phyloP scores from a whole-genome alignment of 2,329 filamentous ascomycete genomes.

The Pestalotiopsis sp. region DNA sequence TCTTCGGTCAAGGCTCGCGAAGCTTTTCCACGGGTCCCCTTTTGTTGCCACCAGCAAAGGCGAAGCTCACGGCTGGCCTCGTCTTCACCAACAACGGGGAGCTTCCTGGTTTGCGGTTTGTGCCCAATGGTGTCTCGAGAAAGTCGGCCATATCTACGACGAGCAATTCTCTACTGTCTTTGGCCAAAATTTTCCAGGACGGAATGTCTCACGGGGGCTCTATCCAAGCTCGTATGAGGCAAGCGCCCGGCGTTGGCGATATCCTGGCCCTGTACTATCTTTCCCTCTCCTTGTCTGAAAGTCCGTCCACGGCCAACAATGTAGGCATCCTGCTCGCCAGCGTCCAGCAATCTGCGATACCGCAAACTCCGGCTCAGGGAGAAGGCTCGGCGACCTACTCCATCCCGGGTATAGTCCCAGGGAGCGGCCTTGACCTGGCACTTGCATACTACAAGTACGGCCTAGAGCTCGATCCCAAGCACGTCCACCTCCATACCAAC shows the following conservation, averaged over 20 bases:
- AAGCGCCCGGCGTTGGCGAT: constrained; percentile 80
- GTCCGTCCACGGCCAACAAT: constrained; percentile 97
- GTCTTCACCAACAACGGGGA: constrained; percentile 79
- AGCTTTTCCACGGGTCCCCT: constrained; percentile 61
- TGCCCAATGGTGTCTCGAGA: constrained; percentile 71
- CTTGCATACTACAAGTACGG: constrained; percentile 96
- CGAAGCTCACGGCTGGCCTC: constrained; percentile 78
- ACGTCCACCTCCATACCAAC: constrained; percentile 97
- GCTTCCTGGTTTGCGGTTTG: constrained; percentile 76
- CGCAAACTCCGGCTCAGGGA: constrained; percentile 30
- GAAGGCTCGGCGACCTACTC: constrained; percentile 40
- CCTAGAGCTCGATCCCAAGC: constrained; percentile 79
- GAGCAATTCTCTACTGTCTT: constrained; percentile 90
- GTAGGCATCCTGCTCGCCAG: constrained; percentile 96
- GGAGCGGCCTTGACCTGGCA: constrained; percentile 85
- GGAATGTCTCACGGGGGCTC: constrained; percentile 77
- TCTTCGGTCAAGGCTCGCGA: constrained; percentile 32
- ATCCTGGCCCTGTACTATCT: constrained; percentile 95
- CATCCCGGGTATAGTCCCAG: constrained; percentile 80
- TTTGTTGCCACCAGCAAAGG: constrained; percentile 80
- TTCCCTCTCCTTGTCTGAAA: constrained; percentile 90
- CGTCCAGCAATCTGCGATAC: constrained; percentile 71
- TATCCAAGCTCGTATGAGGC: constrained; percentile 57
- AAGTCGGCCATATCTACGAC: constrained; percentile 88
- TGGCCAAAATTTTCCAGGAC: constrained; percentile 98